Base-by-base conservation (phyloP, 192 early-diverging fungal genomes). In the Podila clonocystis region DNA sequence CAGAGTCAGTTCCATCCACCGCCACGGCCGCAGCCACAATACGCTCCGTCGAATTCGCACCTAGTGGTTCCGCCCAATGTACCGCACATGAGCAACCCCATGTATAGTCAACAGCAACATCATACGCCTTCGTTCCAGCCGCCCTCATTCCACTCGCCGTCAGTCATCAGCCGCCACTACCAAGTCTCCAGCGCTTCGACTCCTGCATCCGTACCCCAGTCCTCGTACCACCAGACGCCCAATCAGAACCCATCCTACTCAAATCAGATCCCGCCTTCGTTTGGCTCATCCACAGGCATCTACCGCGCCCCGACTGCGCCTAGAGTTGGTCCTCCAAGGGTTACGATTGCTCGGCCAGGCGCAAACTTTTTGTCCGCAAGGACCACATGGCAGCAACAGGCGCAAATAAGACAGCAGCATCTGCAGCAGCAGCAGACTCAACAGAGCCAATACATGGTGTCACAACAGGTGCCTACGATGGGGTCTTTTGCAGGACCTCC, bases 331-430 rank as follows among this genome's bases (percentile, higher is more conserved):
- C 52, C 24, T 12, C 41, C 41, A 45, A 45, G 41, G 13, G 8
- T 12, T 72, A 6, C 26, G 31, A 17, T 58, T 50, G 19, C 55
- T 65, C 17, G 55, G 63, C 8, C 70, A 58, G 24, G 48, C 29
- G 9, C 26, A 50, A 31, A 62, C 11, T 41, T 58, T 68, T 58
- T 24, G 38, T 58, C 52, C 61, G 66, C 41, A 11, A 45, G 65
- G 11, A 62, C 72, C 1, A 67, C 65, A 0, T 74, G 72, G 71
- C 63, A 49, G 30, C 71, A 73, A n/a, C 71, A 72, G 24, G 49
- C 29, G 13, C 71, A 73, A 29, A 62, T 31, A n/a, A 31, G 49
- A 50, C 57, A 66, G n/a, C 66, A 58, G 38, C 66, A 68, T 49
- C 69, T 63, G 1, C 52, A 75, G 3, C 57, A 63, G 11, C 50